Conservation (phyloP, 129 eudicot species). For the Flaveria bidentis region DNA sequence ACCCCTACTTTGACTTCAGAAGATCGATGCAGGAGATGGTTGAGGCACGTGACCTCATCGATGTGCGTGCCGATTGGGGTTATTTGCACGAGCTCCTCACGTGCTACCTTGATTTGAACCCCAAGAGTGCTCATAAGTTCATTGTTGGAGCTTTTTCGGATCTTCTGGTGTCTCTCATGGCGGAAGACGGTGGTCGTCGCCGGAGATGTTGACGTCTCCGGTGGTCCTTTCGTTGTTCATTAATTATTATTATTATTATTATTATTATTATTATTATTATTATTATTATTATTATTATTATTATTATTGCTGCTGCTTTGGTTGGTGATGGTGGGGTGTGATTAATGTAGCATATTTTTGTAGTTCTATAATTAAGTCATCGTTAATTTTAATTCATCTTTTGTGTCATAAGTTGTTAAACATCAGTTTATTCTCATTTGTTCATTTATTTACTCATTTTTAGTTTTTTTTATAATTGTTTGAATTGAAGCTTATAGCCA, state of each 20-base stretch:
- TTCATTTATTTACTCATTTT: background rate
- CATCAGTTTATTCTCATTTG: background rate
- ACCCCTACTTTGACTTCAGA: constrained; percentile 82
- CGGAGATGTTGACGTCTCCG: constrained; percentile 31
- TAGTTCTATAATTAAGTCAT: constrained; percentile 9
- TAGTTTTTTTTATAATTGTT: no score
- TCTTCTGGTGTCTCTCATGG: constrained; percentile 64
- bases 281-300: background rate
- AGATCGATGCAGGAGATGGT: constrained; percentile 99
- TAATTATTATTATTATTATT: no score
- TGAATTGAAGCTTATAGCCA: no score
- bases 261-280: background rate
- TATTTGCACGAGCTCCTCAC: constrained; percentile 81
- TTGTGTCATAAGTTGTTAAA: background rate
- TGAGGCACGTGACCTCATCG: constrained; percentile 76
- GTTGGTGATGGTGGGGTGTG: constrained; percentile 26
- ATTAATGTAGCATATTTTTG: constrained; percentile 33
- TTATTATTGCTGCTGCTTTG: background rate
- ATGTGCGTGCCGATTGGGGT: constrained; percentile 67
- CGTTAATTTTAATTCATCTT: background rate
- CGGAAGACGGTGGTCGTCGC: constrained; percentile 21
- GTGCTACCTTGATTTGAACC: constrained; percentile 78
- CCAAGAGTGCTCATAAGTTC: constrained; percentile 82
- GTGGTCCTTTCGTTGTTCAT: background rate
- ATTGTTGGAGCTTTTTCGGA: constrained; percentile 89